A percentile compares a stretch with the other conserved stretches of the same genome.
These are phyloP conservation scores for Benincasa hispida DNA, from an alignment of 306 rosid genomes.

Conservation along the genomic window DNA sequence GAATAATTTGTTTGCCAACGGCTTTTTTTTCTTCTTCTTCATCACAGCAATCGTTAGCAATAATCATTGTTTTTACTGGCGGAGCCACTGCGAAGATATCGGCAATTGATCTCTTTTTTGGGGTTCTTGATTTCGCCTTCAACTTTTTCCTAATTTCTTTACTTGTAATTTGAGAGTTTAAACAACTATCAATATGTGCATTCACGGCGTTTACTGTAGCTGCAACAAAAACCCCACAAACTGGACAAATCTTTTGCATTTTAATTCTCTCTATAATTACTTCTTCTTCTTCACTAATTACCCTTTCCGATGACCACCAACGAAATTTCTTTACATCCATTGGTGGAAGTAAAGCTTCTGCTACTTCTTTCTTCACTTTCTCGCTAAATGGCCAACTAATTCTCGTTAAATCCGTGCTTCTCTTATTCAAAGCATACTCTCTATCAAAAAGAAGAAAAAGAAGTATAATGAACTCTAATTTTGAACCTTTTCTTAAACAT, in stretches of 20 bases:
- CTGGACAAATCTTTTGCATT: conserved; percentile 53
- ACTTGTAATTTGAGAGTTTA: conserved; percentile 27
- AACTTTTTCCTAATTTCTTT: conserved; percentile 25
- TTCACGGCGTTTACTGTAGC: conserved; percentile 48
- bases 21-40: conserved; percentile 1
- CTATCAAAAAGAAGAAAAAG: conserved; percentile 15
- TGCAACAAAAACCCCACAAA: conserved; percentile 43
- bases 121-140: conserved; percentile 40
- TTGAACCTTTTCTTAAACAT: no score
- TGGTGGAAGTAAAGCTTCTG: conserved; percentile 56
- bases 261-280: neutral
- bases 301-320: conserved; percentile 49
- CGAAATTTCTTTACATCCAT: conserved; percentile 48
- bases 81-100: conserved; percentile 85
- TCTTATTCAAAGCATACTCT: conserved; percentile 65
- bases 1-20: neutral
- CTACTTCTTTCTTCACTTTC: conserved; percentile 13
- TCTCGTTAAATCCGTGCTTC: conserved; percentile 46
- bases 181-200: conserved; percentile 54
- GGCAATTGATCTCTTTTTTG: conserved; percentile 76
- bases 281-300: conserved; percentile 16
- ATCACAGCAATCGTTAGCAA: conserved; percentile 6
- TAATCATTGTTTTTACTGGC: conserved; percentile 29
- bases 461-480: no score
- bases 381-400: conserved; percentile 55